These are phyloP conservation scores for Phyllosticta ampelicida DNA, from an alignment of 2,329 filamentous ascomycete species.

Conservation along the genomic window DNA sequence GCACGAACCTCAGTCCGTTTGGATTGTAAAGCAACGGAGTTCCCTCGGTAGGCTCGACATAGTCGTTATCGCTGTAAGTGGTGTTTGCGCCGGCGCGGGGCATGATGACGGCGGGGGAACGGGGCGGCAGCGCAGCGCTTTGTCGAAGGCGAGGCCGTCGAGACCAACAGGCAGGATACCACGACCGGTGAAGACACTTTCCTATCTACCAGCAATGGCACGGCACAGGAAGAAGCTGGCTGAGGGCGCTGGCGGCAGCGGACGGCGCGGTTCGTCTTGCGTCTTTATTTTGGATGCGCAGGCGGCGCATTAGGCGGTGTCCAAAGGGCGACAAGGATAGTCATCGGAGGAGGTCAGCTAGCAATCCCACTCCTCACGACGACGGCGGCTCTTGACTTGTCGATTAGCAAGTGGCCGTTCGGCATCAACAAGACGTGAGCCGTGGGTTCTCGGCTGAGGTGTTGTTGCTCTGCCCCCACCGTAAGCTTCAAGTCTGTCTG, in stretches of 20 bases:
- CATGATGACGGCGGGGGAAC: slow-evolving; percentile 1
- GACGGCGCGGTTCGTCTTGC: not conserved
- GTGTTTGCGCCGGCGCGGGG: slow-evolving; percentile 13
- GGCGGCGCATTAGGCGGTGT: not conserved
- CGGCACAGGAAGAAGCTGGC: not conserved
- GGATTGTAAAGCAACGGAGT: slow-evolving; percentile 32
- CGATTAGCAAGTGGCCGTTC: not conserved
- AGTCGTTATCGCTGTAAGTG: slow-evolving; percentile 25
- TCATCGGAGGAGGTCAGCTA: not conserved
- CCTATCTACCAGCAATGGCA: not conserved
- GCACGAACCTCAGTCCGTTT: slow-evolving; percentile 2
- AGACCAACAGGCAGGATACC: not conserved
- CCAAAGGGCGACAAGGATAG: not conserved
- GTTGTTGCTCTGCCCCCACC: not conserved
- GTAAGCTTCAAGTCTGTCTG: not conserved
- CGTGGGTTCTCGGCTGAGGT: not conserved
- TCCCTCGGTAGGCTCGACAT: slow-evolving; percentile 34
- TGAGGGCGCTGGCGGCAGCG: not conserved
- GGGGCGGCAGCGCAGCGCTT: not conserved
- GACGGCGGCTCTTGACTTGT: not conserved
- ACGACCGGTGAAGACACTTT: not conserved
- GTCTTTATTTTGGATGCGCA: not conserved
- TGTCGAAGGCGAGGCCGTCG: not conserved
- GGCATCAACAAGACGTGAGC: not conserved
- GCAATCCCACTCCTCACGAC: not conserved